Conservation (phyloP, 1,284 basidiomycete species). For the Moniliella sp. region DNA sequence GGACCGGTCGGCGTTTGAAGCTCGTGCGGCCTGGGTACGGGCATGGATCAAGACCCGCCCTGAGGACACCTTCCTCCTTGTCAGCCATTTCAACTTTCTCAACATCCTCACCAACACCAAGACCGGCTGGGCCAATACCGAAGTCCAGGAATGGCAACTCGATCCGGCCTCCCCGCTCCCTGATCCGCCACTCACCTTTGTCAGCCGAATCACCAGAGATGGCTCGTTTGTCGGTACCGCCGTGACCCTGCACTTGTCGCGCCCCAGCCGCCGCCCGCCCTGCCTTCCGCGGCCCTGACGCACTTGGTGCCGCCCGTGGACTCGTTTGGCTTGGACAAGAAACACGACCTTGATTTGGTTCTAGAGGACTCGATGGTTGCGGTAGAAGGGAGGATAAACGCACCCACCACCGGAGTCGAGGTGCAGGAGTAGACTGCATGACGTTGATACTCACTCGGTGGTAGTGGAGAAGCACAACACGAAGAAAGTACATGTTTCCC, state of each 20-base stretch:
- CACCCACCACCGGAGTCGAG: slow-evolving; percentile 4
- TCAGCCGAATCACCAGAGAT: slow-evolving; percentile 13
- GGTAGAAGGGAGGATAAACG: neutral
- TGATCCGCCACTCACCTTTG: slow-evolving; percentile 11
- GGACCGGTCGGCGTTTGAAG: slow-evolving; percentile 6
- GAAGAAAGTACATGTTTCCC: too few relatives aligned
- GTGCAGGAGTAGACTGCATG: slow-evolving; percentile 17
- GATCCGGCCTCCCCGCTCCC: slow-evolving; percentile 16
- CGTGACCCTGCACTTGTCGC: slow-evolving; percentile 4
- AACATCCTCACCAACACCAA: slow-evolving; percentile 14
- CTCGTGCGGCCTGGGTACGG: slow-evolving; percentile 28
- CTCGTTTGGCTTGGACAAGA: slow-evolving; percentile 2
- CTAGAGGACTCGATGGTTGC: neutral
- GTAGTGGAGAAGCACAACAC: slow-evolving; percentile 16
- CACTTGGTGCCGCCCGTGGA: neutral
- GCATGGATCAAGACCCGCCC: slow-evolving; percentile 24
- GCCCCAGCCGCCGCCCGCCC: too few relatives aligned
- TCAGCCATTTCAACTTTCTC: slow-evolving; percentile 31
- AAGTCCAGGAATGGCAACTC: slow-evolving; percentile 26
- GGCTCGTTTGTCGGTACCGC: slow-evolving; percentile 18
- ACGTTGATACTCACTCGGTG: slow-evolving; percentile 16
- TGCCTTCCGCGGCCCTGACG: too few relatives aligned
- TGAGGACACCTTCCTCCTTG: slow-evolving; percentile 24
- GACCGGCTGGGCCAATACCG: slow-evolving; percentile 26
- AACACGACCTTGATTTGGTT: slow-evolving; percentile 12